These are phyloP conservation scores for Zelonia costaricensis DNA, from an alignment of 208 protist genomes.

Conservation along the genomic window DNA sequence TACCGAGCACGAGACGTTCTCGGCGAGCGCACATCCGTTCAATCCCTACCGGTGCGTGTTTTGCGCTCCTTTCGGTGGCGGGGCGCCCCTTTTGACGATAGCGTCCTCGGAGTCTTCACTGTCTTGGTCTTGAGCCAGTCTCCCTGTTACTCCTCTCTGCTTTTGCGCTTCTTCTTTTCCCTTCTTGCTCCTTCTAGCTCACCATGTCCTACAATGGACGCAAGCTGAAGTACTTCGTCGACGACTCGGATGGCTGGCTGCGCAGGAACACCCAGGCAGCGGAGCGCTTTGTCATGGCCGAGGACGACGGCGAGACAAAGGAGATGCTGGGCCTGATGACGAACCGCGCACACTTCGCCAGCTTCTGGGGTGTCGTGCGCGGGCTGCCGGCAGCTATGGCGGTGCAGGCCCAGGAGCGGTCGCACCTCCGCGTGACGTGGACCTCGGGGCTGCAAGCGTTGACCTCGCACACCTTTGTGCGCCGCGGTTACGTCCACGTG, in stretches of 20 bases:
- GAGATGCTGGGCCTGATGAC: constrained; percentile 59
- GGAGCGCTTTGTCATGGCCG: constrained; percentile 66
- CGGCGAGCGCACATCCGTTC: too few species aligned
- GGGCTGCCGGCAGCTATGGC: constrained; percentile 54
- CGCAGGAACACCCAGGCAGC: constrained; percentile 43
- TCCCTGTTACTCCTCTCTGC: not conserved
- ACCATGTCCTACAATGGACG: constrained; percentile 74
- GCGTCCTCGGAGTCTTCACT: too few species aligned
- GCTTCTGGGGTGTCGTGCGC: constrained; percentile 83
- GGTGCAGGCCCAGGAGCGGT: constrained; percentile 47
- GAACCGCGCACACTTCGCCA: constrained; percentile 50
- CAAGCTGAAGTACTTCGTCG: constrained; percentile 81
- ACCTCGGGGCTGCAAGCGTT: constrained; percentile 41
- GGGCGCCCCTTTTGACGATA: too few species aligned
- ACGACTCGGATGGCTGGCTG: constrained; percentile 67
- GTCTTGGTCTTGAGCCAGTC: not conserved
- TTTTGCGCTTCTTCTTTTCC: not conserved
- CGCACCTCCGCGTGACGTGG: constrained; percentile 70
- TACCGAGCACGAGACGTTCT: too few species aligned
- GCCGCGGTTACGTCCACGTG: constrained; percentile 71
- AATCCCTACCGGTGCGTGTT: too few species aligned
- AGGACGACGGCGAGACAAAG: constrained; percentile 66
- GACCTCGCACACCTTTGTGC: constrained; percentile 74
- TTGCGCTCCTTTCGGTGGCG: too few species aligned
- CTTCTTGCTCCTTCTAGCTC: not conserved